Percentiles rank a stretch among this genome's conserved stretches.
These are phyloP conservation scores for Nadsonia fulvescens DNA, from an alignment of 805 yeast genomes.

Conservation along the genomic window DNA sequence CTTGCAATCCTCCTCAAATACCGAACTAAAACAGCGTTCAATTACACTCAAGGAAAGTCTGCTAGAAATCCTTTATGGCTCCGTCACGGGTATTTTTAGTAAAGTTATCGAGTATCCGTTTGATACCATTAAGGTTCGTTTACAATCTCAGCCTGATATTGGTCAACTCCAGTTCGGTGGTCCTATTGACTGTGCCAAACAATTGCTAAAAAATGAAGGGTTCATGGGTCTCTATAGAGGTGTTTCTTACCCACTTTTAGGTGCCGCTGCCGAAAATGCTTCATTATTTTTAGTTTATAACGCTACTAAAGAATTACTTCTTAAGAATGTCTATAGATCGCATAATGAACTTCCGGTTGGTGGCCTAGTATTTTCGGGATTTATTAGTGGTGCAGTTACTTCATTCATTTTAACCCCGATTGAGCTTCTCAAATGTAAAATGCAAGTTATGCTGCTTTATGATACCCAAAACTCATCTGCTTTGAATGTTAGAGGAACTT, in stretches of 20 bases:
- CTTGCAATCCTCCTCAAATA: too few species aligned
- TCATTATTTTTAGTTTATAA: constrained; percentile 38
- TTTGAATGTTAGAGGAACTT: constrained; percentile 7
- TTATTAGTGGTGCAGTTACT: constrained; percentile 63
- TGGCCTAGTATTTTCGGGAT: constrained; percentile 50
- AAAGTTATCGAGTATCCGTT: constrained; percentile 81
- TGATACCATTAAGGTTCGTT: constrained; percentile 78
- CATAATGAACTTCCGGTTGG: constrained; percentile 20
- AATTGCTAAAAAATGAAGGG: constrained; percentile 56
- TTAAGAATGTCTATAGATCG: constrained; percentile 7
- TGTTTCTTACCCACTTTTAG: constrained; percentile 61
- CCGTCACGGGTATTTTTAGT: constrained; percentile 61
- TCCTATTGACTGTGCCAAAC: constrained; percentile 45
- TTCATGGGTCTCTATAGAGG: constrained; percentile 64
- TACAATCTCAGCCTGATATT: constrained; percentile 54
- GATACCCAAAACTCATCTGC: constrained; percentile 6
- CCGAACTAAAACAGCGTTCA: too few species aligned
- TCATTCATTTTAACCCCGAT: constrained; percentile 78
- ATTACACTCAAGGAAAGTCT: constrained; percentile 6
- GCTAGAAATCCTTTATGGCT: constrained; percentile 17
- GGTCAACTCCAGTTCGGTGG: constrained; percentile 31
- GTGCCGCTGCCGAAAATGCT: constrained; percentile 84
- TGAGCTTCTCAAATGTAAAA: constrained; percentile 74
- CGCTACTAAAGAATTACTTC: constrained; percentile 4
- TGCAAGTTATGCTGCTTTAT: constrained; percentile 46